Conservation (phyloP, 2,329 filamentous ascomycete genomes). For the Penicillium sp. region DNA sequence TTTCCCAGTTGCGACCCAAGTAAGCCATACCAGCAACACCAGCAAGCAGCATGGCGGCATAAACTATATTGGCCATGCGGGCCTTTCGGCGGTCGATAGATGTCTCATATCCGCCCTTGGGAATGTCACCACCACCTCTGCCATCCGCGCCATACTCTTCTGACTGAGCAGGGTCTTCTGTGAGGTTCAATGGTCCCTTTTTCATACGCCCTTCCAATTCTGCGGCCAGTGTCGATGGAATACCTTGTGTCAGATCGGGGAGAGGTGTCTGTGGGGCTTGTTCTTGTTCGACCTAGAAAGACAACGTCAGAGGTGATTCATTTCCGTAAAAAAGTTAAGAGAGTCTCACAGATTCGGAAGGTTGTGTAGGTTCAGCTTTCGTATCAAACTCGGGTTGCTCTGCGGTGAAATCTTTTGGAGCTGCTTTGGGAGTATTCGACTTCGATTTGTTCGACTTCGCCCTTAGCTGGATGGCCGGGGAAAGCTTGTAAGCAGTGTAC, state of each 20-base stretch:
- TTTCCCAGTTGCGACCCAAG: conserved; percentile 83
- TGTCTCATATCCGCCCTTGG: conserved; percentile 81
- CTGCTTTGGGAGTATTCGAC: conserved; percentile 21
- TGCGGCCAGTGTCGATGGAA: conserved; percentile 82
- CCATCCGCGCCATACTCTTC: conserved; percentile 50
- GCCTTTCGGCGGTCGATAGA: conserved; percentile 81
- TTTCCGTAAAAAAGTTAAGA: background rate
- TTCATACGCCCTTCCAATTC: conserved; percentile 58
- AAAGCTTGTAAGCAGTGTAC: conserved; percentile 38
- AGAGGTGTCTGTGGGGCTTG: conserved; percentile 61
- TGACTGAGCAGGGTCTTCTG: conserved; percentile 48
- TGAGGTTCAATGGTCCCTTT: conserved; percentile 49
- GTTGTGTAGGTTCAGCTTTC: conserved; percentile 32
- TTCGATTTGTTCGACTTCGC: conserved; percentile 29
- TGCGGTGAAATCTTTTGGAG: conserved; percentile 29
- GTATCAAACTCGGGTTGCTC: conserved; percentile 42
- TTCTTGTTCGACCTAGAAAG: conserved; percentile 34
- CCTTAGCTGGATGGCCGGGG: conserved; percentile 25
- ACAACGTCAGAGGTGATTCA: conserved; percentile 8
- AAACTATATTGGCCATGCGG: conserved; percentile 71
- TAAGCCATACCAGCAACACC: conserved; percentile 64
- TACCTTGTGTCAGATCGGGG: conserved; percentile 89
- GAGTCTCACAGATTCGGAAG: conserved; percentile 27
- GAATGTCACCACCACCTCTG: conserved; percentile 60
- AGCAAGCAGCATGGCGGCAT: conserved; percentile 58